Percentiles rank a stretch among this genome's conserved stretches.
Evolutionary conservation across 306 rosid genomes (phyloP).

Genomic region (Vigna trinervia): DNA sequence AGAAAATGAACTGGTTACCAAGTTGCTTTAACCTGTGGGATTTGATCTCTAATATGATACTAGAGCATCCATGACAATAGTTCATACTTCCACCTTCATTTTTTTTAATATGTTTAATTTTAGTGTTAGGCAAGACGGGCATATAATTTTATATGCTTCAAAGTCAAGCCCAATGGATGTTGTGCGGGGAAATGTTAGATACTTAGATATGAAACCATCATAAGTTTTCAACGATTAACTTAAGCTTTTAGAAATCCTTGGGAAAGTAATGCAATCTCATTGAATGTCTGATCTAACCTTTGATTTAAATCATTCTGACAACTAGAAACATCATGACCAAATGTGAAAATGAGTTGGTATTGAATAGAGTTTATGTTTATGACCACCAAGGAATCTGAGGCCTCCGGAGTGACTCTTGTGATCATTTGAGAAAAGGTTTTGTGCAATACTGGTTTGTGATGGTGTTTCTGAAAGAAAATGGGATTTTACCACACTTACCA

Average conservation of each 20-base stretch:
- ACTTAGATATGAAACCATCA: slow-evolving; percentile 13
- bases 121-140: not conserved
- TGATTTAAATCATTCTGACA: no score
- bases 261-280: slow-evolving; percentile 2
- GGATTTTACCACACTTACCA: no score
- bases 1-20: not conserved
- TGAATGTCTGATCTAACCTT: not conserved
- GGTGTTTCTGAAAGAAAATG: no score
- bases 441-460: no score
- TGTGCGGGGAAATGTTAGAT: not conserved
- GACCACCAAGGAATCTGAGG: no score
- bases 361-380: no score
- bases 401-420: no score
- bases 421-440: no score
- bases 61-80: not conserved
- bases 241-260: slow-evolving; percentile 7
- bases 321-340: no score
- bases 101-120: not conserved
- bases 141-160: not conserved
- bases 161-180: not conserved
- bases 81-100: not conserved
- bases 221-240: not conserved
- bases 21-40: not conserved
- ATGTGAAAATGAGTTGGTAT: no score
- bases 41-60: slow-evolving; percentile 11